These are phyloP conservation scores for Solanum ossicruentum DNA, from an alignment of 257 asterid genomes.

Conservation along the genomic window DNA sequence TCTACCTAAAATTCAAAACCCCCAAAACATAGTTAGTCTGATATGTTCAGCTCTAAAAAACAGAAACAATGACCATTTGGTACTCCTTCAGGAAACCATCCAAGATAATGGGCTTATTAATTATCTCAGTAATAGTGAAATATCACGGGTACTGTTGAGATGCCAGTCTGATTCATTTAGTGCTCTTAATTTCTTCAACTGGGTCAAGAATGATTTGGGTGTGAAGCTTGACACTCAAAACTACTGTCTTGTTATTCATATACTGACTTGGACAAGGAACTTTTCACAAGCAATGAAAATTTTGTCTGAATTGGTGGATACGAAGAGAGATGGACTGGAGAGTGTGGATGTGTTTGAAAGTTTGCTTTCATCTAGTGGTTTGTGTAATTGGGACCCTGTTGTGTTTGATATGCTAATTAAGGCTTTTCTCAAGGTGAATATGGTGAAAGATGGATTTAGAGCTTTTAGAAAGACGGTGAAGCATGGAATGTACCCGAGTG, in stretches of 20 bases:
- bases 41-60: constrained; percentile 45
- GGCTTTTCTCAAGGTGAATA: constrained; percentile 55
- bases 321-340: constrained; percentile 7
- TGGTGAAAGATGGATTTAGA: constrained; percentile 42
- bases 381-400: constrained; percentile 78
- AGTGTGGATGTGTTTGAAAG: constrained; percentile 27
- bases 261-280: constrained; percentile 61
- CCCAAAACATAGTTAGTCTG: constrained; percentile 52
- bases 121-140: constrained; percentile 38
- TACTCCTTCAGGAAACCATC: constrained; percentile 10
- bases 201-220: constrained; percentile 45
- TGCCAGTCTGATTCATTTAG: constrained; percentile 70
- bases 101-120: constrained; percentile 32
- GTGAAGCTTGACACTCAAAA: constrained; percentile 24
- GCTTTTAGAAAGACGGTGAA: constrained; percentile 33
- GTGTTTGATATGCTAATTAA: constrained; percentile 84
- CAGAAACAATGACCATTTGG: constrained; percentile 16
- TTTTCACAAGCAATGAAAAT: constrained; percentile 52
- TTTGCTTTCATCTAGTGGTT: constrained; percentile 28
- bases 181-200: constrained; percentile 58
- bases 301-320: constrained; percentile 40
- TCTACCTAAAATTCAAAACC: constrained; percentile 54
- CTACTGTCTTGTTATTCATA: constrained; percentile 51
- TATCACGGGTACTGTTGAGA: constrained; percentile 63
- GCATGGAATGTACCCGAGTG: constrained; percentile 53